A percentile compares a stretch with the other conserved stretches of the same genome.
phyloP scores from a whole-genome alignment of 306 rosid species.

The Cicer chorassanicum region DNA sequence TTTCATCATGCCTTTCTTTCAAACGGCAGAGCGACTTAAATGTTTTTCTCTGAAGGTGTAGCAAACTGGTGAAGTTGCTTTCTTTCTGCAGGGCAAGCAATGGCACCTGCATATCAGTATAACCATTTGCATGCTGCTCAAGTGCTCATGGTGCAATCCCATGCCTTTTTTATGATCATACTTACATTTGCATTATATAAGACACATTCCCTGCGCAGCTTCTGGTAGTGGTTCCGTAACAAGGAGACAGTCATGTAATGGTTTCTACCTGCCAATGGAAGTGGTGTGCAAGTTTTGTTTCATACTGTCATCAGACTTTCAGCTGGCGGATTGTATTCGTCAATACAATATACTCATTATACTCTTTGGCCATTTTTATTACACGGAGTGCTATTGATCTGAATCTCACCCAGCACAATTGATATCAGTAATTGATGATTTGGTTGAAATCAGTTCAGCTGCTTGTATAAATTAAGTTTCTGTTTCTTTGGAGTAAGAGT shows the following conservation, averaged over 20 bases:
- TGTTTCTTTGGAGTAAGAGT: conserved; percentile 32
- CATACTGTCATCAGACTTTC: conserved; percentile 25
- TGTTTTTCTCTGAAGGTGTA: conserved; percentile 20
- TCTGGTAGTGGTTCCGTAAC: conserved; percentile 26
- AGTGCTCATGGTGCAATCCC: conserved; percentile 39
- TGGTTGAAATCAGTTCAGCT: conserved; percentile 29
- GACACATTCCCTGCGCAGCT: conserved; percentile 38
- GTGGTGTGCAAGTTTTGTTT: conserved; percentile 36
- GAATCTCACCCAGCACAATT: conserved; percentile 11
- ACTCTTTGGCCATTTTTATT: conserved; percentile 23
- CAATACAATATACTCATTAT: conserved; percentile 24
- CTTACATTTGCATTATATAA: conserved; percentile 28
- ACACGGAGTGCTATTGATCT: conserved; percentile 28
- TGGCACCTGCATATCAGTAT: conserved; percentile 39
- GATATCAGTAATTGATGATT: conserved; percentile 22
- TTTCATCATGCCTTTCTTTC: conserved; percentile 35
- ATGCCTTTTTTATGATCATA: conserved; percentile 12
- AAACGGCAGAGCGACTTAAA: conserved; percentile 31
- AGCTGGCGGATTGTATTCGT: conserved; percentile 27
- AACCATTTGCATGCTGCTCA: conserved; percentile 36
- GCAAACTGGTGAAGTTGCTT: conserved; percentile 39
- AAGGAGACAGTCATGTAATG: conserved; percentile 6
- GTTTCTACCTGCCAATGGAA: conserved; percentile 39
- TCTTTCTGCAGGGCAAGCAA: conserved; percentile 44
- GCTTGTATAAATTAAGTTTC: conserved; percentile 21